phyloP scores from a whole-genome alignment of 148 eudicot species.

The Vaccinium corymbosum region DNA sequence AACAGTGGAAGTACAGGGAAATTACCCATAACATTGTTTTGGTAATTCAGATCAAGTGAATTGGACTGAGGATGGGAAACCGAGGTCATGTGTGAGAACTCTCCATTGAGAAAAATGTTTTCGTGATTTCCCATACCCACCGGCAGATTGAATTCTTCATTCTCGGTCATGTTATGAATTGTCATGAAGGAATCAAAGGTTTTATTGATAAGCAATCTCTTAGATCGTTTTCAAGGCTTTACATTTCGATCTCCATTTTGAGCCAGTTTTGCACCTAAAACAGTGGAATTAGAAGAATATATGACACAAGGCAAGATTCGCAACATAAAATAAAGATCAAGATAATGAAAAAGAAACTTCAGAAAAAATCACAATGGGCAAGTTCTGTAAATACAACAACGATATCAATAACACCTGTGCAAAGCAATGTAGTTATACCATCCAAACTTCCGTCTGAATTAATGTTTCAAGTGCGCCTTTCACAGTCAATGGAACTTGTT shows the following conservation, averaged over 20 bases:
- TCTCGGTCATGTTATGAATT: conserved; percentile 25
- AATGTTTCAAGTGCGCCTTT: background rate
- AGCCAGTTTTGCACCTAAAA: background rate
- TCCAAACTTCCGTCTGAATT: background rate
- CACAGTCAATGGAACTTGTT: background rate
- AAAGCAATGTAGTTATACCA: background rate
- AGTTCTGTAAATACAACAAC: background rate
- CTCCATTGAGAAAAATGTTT: conserved; percentile 25
- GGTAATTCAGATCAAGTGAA: conserved; percentile 29
- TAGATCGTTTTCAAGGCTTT: background rate
- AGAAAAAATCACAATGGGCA: background rate
- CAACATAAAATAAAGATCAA: background rate
- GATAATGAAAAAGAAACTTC: background rate
- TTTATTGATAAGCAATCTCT: background rate
- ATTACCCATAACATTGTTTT: conserved; percentile 37
- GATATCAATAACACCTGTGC: background rate
- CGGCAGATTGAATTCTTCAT: conserved; percentile 31
- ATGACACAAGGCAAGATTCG: background rate
- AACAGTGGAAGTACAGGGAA: conserved; percentile 39
- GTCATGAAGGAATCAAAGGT: conserved; percentile 12
- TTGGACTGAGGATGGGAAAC: conserved; percentile 28
- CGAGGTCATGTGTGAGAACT: conserved; percentile 27
- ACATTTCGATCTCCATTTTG: background rate
- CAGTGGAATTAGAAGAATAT: background rate
- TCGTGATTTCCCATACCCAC: conserved; percentile 23